Conservation (phyloP, 257 asterid species). For the Marsdenia floribunda region DNA sequence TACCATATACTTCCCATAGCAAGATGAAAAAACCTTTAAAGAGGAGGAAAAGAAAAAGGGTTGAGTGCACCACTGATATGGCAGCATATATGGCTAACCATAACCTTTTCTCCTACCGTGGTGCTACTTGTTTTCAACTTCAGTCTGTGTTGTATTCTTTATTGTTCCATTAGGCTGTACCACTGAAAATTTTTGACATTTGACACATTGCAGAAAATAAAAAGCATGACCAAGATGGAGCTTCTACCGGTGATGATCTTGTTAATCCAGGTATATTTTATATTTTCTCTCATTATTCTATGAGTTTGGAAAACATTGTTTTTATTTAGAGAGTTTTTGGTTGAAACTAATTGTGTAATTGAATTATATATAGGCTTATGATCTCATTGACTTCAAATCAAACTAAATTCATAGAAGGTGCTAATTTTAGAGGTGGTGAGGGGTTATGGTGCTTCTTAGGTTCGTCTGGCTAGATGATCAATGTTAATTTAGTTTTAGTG, state of each 20-base stretch:
- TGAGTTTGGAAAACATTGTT: conserved; percentile 9
- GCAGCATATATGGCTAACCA: conserved; percentile 60
- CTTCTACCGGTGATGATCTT: conserved; percentile 47
- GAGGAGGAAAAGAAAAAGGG: conserved; percentile 71
- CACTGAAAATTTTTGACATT: conserved; percentile 5
- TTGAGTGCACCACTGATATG: conserved; percentile 49
- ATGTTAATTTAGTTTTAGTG: neutral
- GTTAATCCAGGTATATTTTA: conserved; percentile 52
- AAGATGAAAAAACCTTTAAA: conserved; percentile 42
- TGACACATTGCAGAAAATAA: conserved; percentile 50
- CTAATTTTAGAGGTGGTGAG: neutral
- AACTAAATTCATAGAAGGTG: neutral
- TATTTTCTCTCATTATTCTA: neutral
- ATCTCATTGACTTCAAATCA: neutral
- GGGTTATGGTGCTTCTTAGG: neutral
- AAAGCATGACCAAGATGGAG: conserved; percentile 54
- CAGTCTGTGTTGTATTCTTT: neutral
- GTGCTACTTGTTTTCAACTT: conserved; percentile 25
- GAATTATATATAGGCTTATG: neutral
- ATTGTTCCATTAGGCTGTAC: neutral
- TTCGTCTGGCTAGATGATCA: neutral
- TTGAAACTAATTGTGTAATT: neutral
- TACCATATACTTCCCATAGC: conserved; percentile 40
- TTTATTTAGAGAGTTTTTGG: neutral
- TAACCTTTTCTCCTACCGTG: conserved; percentile 61